Percentiles rank a stretch among this genome's conserved stretches.
Conservation (phyloP, 306 rosid species). For the Echinosophora koreensis region DNA sequence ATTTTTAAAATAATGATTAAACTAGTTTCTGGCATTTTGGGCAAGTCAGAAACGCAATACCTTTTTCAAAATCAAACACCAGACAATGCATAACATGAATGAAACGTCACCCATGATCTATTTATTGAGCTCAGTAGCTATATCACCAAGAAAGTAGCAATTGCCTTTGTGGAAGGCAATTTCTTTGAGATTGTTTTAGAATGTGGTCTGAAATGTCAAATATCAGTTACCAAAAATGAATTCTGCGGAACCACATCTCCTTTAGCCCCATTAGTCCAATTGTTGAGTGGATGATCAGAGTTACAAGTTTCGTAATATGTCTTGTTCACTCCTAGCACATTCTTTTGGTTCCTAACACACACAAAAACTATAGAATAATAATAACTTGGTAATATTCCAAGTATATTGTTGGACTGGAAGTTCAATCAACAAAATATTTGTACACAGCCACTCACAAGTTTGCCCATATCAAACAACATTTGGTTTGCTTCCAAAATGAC, state of each 20-base stretch:
- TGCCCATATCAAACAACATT: neutral
- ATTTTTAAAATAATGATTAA: conserved; percentile 1
- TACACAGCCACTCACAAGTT: neutral
- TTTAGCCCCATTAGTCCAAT: conserved; percentile 91
- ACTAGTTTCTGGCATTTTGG: neutral
- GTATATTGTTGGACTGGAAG: neutral
- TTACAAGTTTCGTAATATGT: conserved; percentile 75
- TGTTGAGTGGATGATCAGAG: conserved; percentile 73
- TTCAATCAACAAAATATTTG: neutral
- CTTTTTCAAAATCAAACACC: too few species aligned
- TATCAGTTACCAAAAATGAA: conserved; percentile 46
- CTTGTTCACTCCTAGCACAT: conserved; percentile 87
- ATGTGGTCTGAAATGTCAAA: conserved; percentile 3
- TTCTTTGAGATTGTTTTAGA: conserved; percentile 8
- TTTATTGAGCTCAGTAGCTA: too few species aligned
- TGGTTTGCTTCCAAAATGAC: neutral
- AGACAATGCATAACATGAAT: too few species aligned
- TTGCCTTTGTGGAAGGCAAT: neutral
- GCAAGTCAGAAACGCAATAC: neutral
- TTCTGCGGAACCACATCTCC: conserved; percentile 90
- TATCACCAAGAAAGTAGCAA: too few species aligned
- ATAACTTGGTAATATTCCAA: conserved; percentile 11
- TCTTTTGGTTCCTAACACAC: conserved; percentile 86
- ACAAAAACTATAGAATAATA: too few species aligned
- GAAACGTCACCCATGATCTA: too few species aligned